Evolutionary conservation across 495 filamentous ascomycete species (phyloP).

Genomic region (Neurospora sp.): DNA sequence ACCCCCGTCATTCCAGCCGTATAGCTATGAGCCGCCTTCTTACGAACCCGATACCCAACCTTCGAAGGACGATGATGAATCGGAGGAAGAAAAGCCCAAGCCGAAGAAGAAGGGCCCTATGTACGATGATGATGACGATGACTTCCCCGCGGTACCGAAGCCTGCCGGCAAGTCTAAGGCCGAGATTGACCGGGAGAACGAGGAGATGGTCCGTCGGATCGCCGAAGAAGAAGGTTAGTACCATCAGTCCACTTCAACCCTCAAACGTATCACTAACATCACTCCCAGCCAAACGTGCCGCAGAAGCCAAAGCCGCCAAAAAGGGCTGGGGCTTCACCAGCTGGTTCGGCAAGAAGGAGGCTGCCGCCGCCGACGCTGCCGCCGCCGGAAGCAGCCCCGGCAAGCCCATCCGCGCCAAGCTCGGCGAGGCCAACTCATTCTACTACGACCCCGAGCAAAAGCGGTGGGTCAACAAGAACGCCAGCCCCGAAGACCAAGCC

Average conservation of each 20-base stretch:
- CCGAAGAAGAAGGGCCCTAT: constrained; percentile 72
- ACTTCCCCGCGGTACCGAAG: constrained; percentile 27
- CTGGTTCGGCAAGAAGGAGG: constrained; percentile 77
- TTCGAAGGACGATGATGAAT: constrained; percentile 24
- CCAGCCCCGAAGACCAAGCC: no score
- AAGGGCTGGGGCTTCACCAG: constrained; percentile 75
- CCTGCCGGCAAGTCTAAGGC: constrained; percentile 39
- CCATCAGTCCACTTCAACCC: neutral
- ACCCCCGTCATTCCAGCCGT: constrained; percentile 40
- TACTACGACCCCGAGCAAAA: constrained; percentile 61
- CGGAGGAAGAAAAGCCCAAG: constrained; percentile 36
- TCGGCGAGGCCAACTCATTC: constrained; percentile 89
- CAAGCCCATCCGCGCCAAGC: constrained; percentile 81
- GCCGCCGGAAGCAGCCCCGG: constrained; percentile 30
- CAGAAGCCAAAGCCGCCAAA: constrained; percentile 39
- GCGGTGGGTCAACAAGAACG: no score
- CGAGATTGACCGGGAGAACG: constrained; percentile 51
- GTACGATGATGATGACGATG: constrained; percentile 67
- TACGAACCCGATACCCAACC: constrained; percentile 42
- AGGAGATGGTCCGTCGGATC: constrained; percentile 71
- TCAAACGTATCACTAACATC: constrained; percentile 10
- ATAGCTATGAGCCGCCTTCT: constrained; percentile 44
- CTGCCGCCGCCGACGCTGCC: constrained; percentile 19
- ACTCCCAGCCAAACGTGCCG: constrained; percentile 31
- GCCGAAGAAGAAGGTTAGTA: constrained; percentile 74